Conservation (phyloP, 352 stramenopile species). For the Pythium graminicola region DNA sequence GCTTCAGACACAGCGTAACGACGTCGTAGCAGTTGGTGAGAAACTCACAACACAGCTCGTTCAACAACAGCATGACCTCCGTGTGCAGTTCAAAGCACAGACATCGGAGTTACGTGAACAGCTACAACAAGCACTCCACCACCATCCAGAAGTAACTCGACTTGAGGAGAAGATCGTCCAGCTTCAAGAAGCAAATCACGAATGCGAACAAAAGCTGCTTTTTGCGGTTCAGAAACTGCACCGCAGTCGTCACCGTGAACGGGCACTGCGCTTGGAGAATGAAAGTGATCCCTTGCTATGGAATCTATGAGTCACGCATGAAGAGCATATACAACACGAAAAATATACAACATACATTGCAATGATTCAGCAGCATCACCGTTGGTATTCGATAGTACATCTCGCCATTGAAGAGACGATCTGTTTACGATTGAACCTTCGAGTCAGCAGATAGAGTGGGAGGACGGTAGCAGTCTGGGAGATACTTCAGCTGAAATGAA, state of each 20-base stretch:
- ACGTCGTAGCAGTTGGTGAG: conserved; percentile 52
- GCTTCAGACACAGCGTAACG: conserved; percentile 34
- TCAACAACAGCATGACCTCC: conserved; percentile 61
- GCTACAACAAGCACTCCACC: conserved; percentile 37
- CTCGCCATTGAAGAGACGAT: not conserved
- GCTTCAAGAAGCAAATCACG: conserved; percentile 33
- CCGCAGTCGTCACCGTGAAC: conserved; percentile 59
- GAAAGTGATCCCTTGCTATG: conserved; percentile 50
- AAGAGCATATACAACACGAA: conserved; percentile 5
- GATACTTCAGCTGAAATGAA: conserved; percentile 95
- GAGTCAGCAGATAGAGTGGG: conserved; percentile 76
- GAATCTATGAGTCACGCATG: conserved; percentile 26
- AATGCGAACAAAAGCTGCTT: conserved; percentile 56
- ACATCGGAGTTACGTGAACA: conserved; percentile 36
- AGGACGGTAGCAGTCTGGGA: conserved; percentile 91
- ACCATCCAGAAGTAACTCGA: conserved; percentile 39
- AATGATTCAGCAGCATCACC: not conserved
- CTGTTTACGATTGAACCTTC: conserved; percentile 57
- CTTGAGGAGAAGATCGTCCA: conserved; percentile 38
- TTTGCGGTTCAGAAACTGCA: conserved; percentile 73
- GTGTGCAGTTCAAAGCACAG: conserved; percentile 39
- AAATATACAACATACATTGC: conserved; percentile 15
- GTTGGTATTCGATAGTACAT: not conserved
- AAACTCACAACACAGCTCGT: conserved; percentile 61
- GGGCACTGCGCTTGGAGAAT: conserved; percentile 53